Base-by-base conservation (phyloP, 1,139 yeast genomes). In the Nakaseomyces kungkrabaensis region DNA sequence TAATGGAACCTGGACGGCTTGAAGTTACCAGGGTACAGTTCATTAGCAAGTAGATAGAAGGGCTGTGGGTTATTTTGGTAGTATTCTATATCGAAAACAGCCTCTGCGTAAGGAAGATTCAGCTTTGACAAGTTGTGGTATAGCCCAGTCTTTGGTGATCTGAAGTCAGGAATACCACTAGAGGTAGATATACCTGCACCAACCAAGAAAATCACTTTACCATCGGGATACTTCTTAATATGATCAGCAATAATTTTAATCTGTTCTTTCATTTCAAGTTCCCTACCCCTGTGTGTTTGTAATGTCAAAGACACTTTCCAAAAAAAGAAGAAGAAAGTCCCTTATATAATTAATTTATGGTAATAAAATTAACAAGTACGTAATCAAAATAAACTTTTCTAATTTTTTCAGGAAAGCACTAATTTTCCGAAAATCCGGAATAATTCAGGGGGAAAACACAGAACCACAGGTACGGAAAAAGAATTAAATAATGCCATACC, bases 161-260 rank as follows among this genome's bases (percentile, higher is more conserved):
- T 73, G 64, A 92, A 92, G 63, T 92, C 97, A 0, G 97, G 98
- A 45, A 90, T 90, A 1, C 97, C 97, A 34, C 95, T 90, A 1
- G 85, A 74, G 0, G 97, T 90, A 4, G 96, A 87, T 45, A 88
- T 81, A 1, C 98, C 98, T 0, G 98, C 98, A 1, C 97, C 97
- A 11, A 81, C 83, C 69, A 70, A 60, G 51, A 71, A 68, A 8
- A 71, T 61, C 7, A 70, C 65, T 48, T 68, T 62, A 0, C 63
- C 52, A 10, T 62, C 56, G 1, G 63, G 62, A 11, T 60, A 43
- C 24, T 56, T 54, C 13, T 60, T 53, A 1, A 64, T 29, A 42
- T 52, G 58, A 4, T 51, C 46, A 0, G 64, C 61, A 1, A 65
- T 48, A 6, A 42, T 48, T 17, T 53, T 48, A 24, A 63, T 50